Percentiles rank a stretch among this genome's conserved stretches.
Evolutionary conservation across 345 rosid genomes (phyloP).

Genomic region (Eucalyptus paniculata): DNA sequence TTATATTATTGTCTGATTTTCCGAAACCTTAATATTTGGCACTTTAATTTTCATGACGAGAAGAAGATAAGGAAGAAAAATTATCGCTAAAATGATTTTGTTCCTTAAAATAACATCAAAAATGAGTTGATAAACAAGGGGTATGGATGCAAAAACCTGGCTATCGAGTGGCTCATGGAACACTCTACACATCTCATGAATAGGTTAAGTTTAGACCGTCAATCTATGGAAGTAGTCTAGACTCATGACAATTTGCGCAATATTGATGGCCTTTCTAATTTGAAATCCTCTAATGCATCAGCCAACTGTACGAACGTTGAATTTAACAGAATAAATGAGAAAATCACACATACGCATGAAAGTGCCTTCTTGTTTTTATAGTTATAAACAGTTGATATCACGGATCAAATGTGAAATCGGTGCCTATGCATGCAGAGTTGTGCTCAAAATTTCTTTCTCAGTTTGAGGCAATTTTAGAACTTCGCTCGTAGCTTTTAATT

Average conservation of each 20-base stretch:
- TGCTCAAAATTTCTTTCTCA: neutral
- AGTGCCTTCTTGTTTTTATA: neutral
- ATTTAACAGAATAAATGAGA: neutral
- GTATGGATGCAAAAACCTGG: accelerated
- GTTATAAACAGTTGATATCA: neutral
- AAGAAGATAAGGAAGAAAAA: neutral
- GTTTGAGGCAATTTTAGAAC: neutral
- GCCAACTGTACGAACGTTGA: neutral
- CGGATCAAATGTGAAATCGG: neutral
- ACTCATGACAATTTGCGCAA: neutral
- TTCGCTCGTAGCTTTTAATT: neutral
- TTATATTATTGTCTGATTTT: neutral
- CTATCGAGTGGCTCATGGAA: neutral
- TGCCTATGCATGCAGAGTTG: neutral
- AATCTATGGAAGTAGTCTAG: neutral
- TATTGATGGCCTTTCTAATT: neutral
- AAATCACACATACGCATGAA: neutral
- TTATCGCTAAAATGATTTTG: neutral
- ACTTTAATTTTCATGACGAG: neutral
- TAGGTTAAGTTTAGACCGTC: neutral
- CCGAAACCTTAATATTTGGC: neutral
- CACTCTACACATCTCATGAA: neutral
- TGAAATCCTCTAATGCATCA: neutral
- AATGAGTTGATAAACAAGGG: neutral
- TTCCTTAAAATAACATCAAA: neutral